Percentiles rank a stretch among this genome's conserved stretches.
Evolutionary conservation across 2,329 filamentous ascomycete genomes (phyloP).

Genomic region (Monosporascus sp.): DNA sequence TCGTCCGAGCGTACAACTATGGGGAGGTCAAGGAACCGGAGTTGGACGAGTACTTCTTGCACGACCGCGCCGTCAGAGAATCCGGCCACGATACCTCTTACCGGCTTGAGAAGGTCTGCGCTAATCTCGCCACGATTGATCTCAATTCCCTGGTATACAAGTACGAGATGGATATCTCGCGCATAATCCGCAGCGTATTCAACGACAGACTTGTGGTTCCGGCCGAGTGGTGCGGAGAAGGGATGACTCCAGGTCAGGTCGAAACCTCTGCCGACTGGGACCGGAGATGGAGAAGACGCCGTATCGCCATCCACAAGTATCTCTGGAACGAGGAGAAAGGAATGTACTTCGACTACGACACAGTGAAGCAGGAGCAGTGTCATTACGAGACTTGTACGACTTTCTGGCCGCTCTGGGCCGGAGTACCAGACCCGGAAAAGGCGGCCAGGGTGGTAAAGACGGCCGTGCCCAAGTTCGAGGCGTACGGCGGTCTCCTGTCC

Average conservation of each 20-base stretch:
- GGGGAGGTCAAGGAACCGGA: constrained; percentile 74
- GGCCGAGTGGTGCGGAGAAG: constrained; percentile 69
- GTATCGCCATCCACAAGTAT: constrained; percentile 83
- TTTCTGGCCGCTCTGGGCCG: constrained; percentile 97
- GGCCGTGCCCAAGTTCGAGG: constrained; percentile 83
- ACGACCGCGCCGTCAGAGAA: constrained; percentile 92
- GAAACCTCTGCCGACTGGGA: constrained; percentile 89
- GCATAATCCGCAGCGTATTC: constrained; percentile 79
- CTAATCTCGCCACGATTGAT: constrained; percentile 87
- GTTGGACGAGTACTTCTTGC: constrained; percentile 90
- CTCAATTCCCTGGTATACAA: constrained; percentile 94
- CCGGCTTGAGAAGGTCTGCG: constrained; percentile 81
- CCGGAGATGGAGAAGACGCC: constrained; percentile 76
- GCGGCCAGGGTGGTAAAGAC: constrained; percentile 76
- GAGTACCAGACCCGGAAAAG: constrained; percentile 77
- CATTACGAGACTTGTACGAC: constrained; percentile 89
- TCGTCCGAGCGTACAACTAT: constrained; percentile 83
- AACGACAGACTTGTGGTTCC: constrained; percentile 78
- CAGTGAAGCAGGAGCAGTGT: constrained; percentile 71
- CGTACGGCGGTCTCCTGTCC: constrained; percentile 78
- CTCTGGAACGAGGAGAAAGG: constrained; percentile 88
- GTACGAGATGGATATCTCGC: constrained; percentile 90
- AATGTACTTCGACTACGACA: constrained; percentile 98
- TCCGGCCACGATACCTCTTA: constrained; percentile 97
- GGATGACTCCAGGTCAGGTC: constrained; percentile 60